Evolutionary conservation across 768 basidiomycete species (phyloP).

Genomic region (Suillus variegatus): DNA sequence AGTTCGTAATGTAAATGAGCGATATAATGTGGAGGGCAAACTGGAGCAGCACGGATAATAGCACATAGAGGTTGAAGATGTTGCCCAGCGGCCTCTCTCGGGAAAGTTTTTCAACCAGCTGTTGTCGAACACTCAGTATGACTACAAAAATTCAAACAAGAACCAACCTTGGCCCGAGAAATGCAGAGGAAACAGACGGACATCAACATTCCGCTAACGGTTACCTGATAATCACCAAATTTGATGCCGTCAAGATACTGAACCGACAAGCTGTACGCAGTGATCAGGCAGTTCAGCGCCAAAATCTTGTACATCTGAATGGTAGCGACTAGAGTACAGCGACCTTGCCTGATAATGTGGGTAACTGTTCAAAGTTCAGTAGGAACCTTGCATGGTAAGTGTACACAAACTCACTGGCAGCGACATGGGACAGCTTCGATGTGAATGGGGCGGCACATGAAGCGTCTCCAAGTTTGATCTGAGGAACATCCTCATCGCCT

Average conservation of each 20-base stretch:
- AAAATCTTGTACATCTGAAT: slow-evolving; percentile 99
- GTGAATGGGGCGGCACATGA: slow-evolving; percentile 99
- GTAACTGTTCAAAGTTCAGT: slow-evolving; percentile 56
- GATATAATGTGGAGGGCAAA: slow-evolving; percentile 92
- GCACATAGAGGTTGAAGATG: slow-evolving; percentile 96
- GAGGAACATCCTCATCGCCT: slow-evolving; percentile 91
- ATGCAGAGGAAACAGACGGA: slow-evolving; percentile 96
- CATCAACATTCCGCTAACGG: slow-evolving; percentile 90
- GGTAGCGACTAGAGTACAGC: slow-evolving; percentile 97
- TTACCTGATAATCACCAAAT: slow-evolving; percentile 98
- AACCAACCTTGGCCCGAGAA: slow-evolving; percentile 83
- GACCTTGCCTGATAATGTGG: slow-evolving; percentile 97
- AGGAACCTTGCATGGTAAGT: neutral
- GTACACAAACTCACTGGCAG: slow-evolving; percentile 70
- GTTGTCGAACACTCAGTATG: slow-evolving; percentile 8
- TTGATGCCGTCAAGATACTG: slow-evolving; percentile 99
- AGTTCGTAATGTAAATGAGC: slow-evolving; percentile 89
- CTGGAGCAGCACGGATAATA: slow-evolving; percentile 88
- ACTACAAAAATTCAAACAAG: neutral
- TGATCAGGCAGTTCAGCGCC: slow-evolving; percentile 96
- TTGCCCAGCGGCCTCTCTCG: slow-evolving; percentile 53
- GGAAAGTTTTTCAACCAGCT: slow-evolving; percentile 97
- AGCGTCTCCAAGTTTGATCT: slow-evolving; percentile 99
- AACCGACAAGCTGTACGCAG: slow-evolving; percentile 96
- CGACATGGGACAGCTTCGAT: slow-evolving; percentile 95